Conservation (phyloP, 176 grass and related monocot genomes). For the Olyra latifolia region DNA sequence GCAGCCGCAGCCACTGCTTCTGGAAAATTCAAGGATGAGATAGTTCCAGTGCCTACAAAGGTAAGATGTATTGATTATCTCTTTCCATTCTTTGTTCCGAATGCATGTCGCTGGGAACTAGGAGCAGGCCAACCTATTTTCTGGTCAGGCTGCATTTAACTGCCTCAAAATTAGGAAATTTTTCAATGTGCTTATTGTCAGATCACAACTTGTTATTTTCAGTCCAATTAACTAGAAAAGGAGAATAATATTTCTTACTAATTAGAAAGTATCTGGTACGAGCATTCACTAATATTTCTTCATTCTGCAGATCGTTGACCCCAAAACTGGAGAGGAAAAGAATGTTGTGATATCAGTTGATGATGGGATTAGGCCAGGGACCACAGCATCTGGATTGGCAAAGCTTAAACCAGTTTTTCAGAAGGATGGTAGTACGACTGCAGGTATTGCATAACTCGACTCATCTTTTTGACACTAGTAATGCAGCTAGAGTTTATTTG, state of each 20-base stretch:
- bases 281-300: neutral
- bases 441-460: slow-evolving; percentile 50
- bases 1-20: slow-evolving; percentile 83
- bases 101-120: neutral
- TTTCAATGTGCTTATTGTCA: neutral
- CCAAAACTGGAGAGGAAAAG: slow-evolving; percentile 93
- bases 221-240: neutral
- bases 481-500: neutral
- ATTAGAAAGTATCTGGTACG: neutral
- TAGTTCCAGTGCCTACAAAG: slow-evolving; percentile 87
- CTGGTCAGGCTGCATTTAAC: neutral
- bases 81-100: neutral
- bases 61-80: neutral
- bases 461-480: neutral
- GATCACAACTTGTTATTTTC: neutral
- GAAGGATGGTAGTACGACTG: slow-evolving; percentile 94
- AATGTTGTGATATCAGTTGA: slow-evolving; percentile 85
- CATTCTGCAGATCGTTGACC: slow-evolving; percentile 67
- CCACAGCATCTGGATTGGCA: slow-evolving; percentile 57
- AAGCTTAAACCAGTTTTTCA: slow-evolving; percentile 95
- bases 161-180: neutral
- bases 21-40: slow-evolving; percentile 98
- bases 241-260: neutral
- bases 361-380: slow-evolving; percentile 91
- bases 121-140: neutral